Evolutionary conservation across 2,329 filamentous ascomycete species (phyloP), one percentile per base, ranked within the genome.

Genomic region (Dactylellina parvicollis): DNA sequence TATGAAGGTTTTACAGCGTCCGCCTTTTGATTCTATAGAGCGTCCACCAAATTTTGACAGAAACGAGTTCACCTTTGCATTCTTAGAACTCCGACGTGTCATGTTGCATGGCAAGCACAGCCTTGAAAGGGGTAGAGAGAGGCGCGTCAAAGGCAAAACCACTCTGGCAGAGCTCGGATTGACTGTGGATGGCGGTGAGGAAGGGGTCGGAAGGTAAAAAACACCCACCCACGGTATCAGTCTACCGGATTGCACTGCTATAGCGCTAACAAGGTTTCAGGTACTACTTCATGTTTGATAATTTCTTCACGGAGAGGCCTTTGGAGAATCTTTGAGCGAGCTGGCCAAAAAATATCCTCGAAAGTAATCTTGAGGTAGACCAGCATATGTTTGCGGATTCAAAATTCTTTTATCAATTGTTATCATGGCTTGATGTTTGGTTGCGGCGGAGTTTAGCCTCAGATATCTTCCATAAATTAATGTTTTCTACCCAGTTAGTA

Each of bases 201-300:
- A 65, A 9, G 59, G 59, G 0, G 20, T 65, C 16, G 67, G 67
- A 24, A 28, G 59, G 59, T 72, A 62, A 50, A 32, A n/a, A n/a
- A n/a, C n/a, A n/a, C 4, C 24, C 8, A 49, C 12, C 2, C 20
- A 26, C 5, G 28, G 8, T 36, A 7, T 24, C 16, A 28, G 24
- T 38, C n/a, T 50, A 8, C 32, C 20, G 9, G 3, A 40, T 22
- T 32, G n/a, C 22, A 14, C 22, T 10, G 22, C n/a, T 20, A 22
- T 9, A 34, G 46, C 2, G 16, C 22, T 54, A 30, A 42, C 22
- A 12, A 30, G 10, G 1, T 10, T 18, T 5, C 22, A 65, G 60
- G 16, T 65, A 72, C 36, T 65, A 72, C 44, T 72, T 72, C 24
- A 72, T 72, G 30, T 52, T 72, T 5, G 61, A 65, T n/a, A 30